phyloP scores from a whole-genome alignment of 2,329 filamentous ascomycete genomes.

The Emmonsiellopsis sp. region DNA sequence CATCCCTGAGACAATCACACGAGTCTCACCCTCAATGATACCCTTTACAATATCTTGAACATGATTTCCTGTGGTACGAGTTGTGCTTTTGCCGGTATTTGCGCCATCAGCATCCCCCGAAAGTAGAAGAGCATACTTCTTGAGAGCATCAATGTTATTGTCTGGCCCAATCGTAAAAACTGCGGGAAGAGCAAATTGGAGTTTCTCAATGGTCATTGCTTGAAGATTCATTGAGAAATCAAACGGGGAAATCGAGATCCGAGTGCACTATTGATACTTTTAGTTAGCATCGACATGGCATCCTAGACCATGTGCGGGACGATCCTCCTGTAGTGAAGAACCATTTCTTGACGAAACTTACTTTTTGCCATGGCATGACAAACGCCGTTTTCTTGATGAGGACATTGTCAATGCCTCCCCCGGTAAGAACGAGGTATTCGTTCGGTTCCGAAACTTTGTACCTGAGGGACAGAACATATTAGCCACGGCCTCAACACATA shows the following conservation, averaged over 20 bases:
- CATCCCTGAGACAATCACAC: constrained; percentile 75
- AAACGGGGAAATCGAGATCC: constrained; percentile 42
- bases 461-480: constrained; percentile 29
- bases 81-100: constrained; percentile 22
- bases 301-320: neutral
- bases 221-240: constrained; percentile 77
- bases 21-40: constrained; percentile 81
- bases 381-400: constrained; percentile 70
- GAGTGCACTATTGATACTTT: constrained; percentile 18
- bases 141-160: constrained; percentile 59
- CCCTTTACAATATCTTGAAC: constrained; percentile 81
- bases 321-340: neutral
- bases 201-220: constrained; percentile 83
- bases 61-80: constrained; percentile 45
- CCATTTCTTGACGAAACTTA: constrained; percentile 10
- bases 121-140: constrained; percentile 74
- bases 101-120: constrained; percentile 50
- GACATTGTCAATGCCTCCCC: constrained; percentile 64
- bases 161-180: constrained; percentile 81
- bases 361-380: constrained; percentile 61
- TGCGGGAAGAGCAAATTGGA: constrained; percentile 71
- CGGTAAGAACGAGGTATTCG: constrained; percentile 81
- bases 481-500: neutral
- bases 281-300: neutral
- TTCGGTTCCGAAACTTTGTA: constrained; percentile 66